Base-by-base conservation (phyloP, 2,329 filamentous ascomycete genomes). In the Stemphylium beticola region DNA sequence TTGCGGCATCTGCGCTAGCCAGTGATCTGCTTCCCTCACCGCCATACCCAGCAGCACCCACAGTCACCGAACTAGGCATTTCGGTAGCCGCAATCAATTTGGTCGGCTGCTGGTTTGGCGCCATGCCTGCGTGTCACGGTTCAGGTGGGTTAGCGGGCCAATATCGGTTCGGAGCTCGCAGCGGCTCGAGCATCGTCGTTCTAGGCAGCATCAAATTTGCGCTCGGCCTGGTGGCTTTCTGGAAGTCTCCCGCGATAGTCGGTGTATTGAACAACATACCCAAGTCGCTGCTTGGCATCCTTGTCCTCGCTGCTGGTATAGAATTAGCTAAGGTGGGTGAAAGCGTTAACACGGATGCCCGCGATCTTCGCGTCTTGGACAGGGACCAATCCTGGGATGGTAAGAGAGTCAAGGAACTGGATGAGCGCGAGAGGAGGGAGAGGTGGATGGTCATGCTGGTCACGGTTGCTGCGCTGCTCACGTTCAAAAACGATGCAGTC, bases 91-190 rank as follows among this genome's bases (percentile, higher is more conserved):
- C 81, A 2, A 96, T 96, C 85, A 98, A 98, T 71, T 78, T 97
- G 3, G 74, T 89, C 1, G 89, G 90, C 14, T 93, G 91, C 67
- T 96, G 91, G 90, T 96, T 96, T 67, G 93, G 93, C 42, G 90
- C 89, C 4, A 98, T 97, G 95, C 95, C 93, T 3, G 87, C 95
- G 4, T 98, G 95, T 70, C 95, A 98, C 72, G 93, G 93, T 4
- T 92, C 92, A 0, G 93, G 93, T 2, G 93, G 93, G 0, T 80
- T 98, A 0, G 95, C 95, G 4, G 95, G 90, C 0, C 93, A 98
- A 73, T 91, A 92, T 73, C 87, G 92, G 4, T 98, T 98, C 64
- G 93, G 93, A 0, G 93, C 93, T 4, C 87, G 93, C 42, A 96
- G 91, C 55, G 93, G 93, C 9, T 86, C 91, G 0, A 92, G 89